Conservation (phyloP, 768 basidiomycete species). For the Coprinopsis strossmayeri region DNA sequence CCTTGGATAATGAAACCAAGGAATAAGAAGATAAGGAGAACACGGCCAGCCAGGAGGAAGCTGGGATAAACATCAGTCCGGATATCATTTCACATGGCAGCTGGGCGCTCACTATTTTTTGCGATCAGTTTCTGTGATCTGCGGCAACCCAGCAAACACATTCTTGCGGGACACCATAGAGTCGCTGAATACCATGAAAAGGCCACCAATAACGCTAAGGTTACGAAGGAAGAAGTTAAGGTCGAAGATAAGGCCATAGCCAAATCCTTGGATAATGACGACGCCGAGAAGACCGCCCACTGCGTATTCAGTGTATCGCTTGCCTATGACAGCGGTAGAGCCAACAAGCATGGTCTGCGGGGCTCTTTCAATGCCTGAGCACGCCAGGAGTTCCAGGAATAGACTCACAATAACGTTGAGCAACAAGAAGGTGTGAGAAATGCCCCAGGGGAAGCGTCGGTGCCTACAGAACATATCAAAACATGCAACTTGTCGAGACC, state of each 20-base stretch:
- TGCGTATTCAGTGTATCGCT: constrained; percentile 82
- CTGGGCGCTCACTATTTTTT: constrained; percentile 83
- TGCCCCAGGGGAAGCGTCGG: constrained; percentile 90
- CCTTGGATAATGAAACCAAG: constrained; percentile 96
- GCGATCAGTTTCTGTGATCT: constrained; percentile 89
- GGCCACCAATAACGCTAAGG: constrained; percentile 93
- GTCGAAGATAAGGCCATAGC: constrained; percentile 99
- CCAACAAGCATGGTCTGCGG: constrained; percentile 80
- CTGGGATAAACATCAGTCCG: constrained; percentile 30
- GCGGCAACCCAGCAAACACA: constrained; percentile 85
- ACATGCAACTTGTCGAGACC: constrained; percentile 7
- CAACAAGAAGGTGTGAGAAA: constrained; percentile 90
- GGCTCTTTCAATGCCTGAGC: background rate
- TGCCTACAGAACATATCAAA: constrained; percentile 49
- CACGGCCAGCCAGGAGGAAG: constrained; percentile 94
- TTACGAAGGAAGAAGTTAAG: constrained; percentile 99
- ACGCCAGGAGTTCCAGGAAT: background rate
- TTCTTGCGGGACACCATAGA: constrained; percentile 84
- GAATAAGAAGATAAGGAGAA: constrained; percentile 98
- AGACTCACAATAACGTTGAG: constrained; percentile 82
- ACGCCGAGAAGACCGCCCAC: constrained; percentile 87
- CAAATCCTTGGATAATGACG: constrained; percentile 93
- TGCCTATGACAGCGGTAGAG: constrained; percentile 81
- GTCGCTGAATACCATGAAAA: constrained; percentile 99
- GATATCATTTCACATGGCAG: background rate